Percentiles rank a stretch among this genome's conserved stretches.
Evolutionary conservation across 2,329 filamentous ascomycete species (phyloP).

Genomic region (Clonostachys chloroleuca): DNA sequence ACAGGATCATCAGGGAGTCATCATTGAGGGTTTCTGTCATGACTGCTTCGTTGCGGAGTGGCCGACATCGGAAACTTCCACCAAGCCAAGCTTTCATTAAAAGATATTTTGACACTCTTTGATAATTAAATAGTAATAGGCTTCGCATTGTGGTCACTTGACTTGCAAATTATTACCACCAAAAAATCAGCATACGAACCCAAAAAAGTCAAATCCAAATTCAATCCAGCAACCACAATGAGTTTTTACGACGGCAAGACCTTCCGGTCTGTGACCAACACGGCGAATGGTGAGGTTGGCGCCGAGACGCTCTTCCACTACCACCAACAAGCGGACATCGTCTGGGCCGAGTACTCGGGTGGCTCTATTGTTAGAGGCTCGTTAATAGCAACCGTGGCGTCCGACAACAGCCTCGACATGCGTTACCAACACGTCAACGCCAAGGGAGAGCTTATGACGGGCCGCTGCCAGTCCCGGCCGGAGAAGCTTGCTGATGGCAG

Average conservation of each 20-base stretch:
- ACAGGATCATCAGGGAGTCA: no score
- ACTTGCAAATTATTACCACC: no score
- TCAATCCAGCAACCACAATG: background rate
- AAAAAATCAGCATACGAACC: no score
- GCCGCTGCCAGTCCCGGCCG: slow-evolving; percentile 10
- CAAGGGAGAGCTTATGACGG: slow-evolving; percentile 15
- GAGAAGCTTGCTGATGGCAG: slow-evolving; percentile 13
- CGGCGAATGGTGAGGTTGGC: slow-evolving; percentile 14
- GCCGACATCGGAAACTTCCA: no score
- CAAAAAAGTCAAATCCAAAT: no score
- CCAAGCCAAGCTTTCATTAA: no score
- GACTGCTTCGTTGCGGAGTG: no score
- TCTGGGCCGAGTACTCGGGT: slow-evolving; percentile 17
- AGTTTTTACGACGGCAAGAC: background rate
- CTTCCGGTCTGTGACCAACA: slow-evolving; percentile 4
- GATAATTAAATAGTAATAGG: no score
- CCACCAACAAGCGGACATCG: slow-evolving; percentile 14
- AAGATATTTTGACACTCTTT: no score
- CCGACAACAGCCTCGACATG: slow-evolving; percentile 14
- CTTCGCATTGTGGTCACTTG: no score
- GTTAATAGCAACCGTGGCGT: slow-evolving; percentile 11
- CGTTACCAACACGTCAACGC: slow-evolving; percentile 17
- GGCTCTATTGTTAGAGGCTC: slow-evolving; percentile 12
- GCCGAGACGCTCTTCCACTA: slow-evolving; percentile 14
- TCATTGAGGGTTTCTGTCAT: no score